A percentile compares a stretch with the other conserved stretches of the same genome.
Evolutionary conservation across 371 early-diverging fungal species (phyloP).

Genomic region (Apophysomyces variabilis): DNA sequence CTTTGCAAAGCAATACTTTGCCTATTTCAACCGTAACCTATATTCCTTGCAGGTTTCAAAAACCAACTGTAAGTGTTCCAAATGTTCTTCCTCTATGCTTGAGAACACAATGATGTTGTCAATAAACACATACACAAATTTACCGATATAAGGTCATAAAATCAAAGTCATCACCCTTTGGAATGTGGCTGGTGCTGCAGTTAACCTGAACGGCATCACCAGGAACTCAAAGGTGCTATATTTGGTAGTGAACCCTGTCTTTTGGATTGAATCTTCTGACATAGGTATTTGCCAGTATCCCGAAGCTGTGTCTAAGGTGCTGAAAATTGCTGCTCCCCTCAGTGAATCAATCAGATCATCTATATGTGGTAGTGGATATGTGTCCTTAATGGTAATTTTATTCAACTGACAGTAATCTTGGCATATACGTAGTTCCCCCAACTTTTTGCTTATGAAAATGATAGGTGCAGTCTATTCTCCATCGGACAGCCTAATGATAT

Average conservation of each 20-base stretch:
- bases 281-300: conserved; percentile 53
- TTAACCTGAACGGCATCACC: conserved; percentile 35
- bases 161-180: no score
- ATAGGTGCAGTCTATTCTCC: conserved; percentile 41
- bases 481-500: conserved; percentile 18
- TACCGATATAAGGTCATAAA: conserved; percentile 1
- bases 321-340: conserved; percentile 27
- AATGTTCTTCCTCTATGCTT: conserved; percentile 38
- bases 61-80: conserved; percentile 35
- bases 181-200: neutral
- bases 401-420: conserved; percentile 55
- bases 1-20: conserved; percentile 17
- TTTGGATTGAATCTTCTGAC: conserved; percentile 22
- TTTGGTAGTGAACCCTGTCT: conserved; percentile 44
- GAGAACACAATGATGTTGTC: conserved; percentile 58
- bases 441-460: conserved; percentile 53
- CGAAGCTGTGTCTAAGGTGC: conserved; percentile 38
- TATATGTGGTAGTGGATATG: conserved; percentile 41
- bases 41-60: conserved; percentile 32
- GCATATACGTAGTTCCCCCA: conserved; percentile 43
- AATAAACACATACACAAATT: conserved; percentile 41
- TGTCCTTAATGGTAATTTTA: conserved; percentile 34
- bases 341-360: conserved; percentile 35
- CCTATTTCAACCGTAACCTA: conserved; percentile 38
- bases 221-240: conserved; percentile 35